Conservation (phyloP, 352 stramenopile genomes). For the Thraustotheca clavata region DNA sequence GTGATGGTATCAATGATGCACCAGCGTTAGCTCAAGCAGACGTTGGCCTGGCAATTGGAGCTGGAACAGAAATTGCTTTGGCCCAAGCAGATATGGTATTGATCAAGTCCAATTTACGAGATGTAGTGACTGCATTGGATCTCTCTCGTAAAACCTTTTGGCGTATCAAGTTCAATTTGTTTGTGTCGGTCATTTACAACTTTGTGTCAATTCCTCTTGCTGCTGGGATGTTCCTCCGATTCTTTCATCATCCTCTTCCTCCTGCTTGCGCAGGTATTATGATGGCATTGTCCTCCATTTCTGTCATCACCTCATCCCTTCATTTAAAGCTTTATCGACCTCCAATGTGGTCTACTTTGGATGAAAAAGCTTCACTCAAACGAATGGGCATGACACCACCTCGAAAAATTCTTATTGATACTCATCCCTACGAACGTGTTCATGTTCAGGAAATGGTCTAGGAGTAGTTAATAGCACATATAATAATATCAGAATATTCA, state of each 20-base stretch:
- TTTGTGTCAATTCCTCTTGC: conserved; percentile 72
- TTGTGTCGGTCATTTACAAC: conserved; percentile 86
- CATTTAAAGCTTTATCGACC: conserved; percentile 69
- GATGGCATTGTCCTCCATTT: conserved; percentile 85
- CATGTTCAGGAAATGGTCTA: conserved; percentile 3
- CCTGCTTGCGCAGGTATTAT: conserved; percentile 74
- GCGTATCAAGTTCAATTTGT: conserved; percentile 82
- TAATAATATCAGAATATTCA: neutral
- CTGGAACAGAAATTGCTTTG: conserved; percentile 86
- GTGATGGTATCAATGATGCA: conserved; percentile 94
- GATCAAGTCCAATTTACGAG: conserved; percentile 74
- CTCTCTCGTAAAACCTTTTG: conserved; percentile 70
- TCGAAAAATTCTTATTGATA: neutral
- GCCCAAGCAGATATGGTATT: conserved; percentile 83
- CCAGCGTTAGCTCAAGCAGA: conserved; percentile 88
- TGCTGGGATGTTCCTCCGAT: conserved; percentile 75
- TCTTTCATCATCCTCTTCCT: conserved; percentile 78
- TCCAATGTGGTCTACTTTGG: conserved; percentile 21
- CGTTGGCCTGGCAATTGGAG: conserved; percentile 88
- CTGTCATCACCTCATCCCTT: conserved; percentile 76
- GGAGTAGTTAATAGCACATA: neutral
- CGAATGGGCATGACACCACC: neutral
- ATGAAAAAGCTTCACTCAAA: neutral
- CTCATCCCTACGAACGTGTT: neutral
- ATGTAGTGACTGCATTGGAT: conserved; percentile 79